A percentile compares a stretch with the other conserved stretches of the same genome.
Conservation (phyloP, 352 stramenopile species). For the Aphanomyces cochlioides region DNA sequence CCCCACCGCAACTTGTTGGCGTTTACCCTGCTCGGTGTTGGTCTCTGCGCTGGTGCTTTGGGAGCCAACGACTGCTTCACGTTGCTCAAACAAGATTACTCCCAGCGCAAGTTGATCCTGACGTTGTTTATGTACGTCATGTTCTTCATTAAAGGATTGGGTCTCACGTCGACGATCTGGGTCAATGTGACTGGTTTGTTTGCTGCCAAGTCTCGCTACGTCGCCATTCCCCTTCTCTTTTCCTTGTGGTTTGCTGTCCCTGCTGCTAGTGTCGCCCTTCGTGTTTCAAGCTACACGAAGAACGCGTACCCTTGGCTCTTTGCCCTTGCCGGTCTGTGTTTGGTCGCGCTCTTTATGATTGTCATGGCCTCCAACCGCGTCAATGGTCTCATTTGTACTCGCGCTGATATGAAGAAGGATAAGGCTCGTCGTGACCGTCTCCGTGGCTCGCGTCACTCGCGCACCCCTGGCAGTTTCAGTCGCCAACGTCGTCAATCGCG, state of each 20-base stretch:
- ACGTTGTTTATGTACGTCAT: conserved; percentile 61
- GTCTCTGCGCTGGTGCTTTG: conserved; percentile 46
- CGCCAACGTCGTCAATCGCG: conserved; percentile 64
- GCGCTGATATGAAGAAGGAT: conserved; percentile 53
- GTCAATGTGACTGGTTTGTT: conserved; percentile 71
- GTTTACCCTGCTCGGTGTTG: conserved; percentile 59
- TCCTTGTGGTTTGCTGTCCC: conserved; percentile 72
- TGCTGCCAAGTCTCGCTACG: conserved; percentile 51
- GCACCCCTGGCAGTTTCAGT: conserved; percentile 55
- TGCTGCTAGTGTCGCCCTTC: conserved; percentile 35
- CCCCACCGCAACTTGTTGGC: conserved; percentile 71
- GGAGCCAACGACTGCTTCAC: conserved; percentile 51
- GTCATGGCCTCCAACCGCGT: conserved; percentile 51
- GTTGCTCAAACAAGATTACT: conserved; percentile 48
- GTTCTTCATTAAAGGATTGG: conserved; percentile 78
- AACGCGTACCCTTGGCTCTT: conserved; percentile 63
- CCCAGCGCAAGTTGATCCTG: conserved; percentile 56
- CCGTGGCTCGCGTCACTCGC: conserved; percentile 49
- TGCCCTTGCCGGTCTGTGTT: conserved; percentile 42
- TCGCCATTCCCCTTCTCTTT: conserved; percentile 66
- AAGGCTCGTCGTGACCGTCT: conserved; percentile 47
- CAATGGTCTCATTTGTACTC: conserved; percentile 70
- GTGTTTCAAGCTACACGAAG: conserved; percentile 26
- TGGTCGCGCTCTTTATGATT: conserved; percentile 46
- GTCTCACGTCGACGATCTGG: conserved; percentile 68